Base-by-base conservation (phyloP, 2,329 filamentous ascomycete species). In the Ceratocystis papillata region DNA sequence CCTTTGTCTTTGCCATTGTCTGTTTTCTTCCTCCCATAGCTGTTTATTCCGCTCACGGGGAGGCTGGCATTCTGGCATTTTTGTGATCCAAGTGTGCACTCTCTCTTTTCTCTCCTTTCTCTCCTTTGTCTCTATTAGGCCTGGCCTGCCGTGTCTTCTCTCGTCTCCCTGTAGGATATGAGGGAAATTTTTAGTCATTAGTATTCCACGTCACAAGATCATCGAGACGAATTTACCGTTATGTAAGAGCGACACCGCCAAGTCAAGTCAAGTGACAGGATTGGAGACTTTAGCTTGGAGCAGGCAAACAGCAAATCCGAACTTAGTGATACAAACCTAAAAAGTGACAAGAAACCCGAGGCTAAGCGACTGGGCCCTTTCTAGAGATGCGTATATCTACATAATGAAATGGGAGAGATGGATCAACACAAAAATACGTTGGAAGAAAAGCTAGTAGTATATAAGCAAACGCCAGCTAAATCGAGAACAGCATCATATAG, bases 141-240 rank as follows among this genome's bases (percentile, higher is more conserved):
- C 37, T 15, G 37, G 10, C 37, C 37, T 15, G 37, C 3, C 12
- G 10, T 12, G 37, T 41, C 37, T 41, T 15, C 37, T 41, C 37
- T 15, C 10, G 10, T 4, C 37, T 41, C 37, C 37, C 10, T 41
- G 37, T 15, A 41, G 10, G 37, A 41, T 15, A 4, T 15, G 10
- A 41, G 37, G 37, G 37, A 53, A 10, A 25, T 1, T 59, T 8
- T 33, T 33, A 37, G 6, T 59, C 55, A 59, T 33, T 8, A 6
- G 55, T 8, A 37, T 17, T n/a, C 25, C 55, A n/a, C 17, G 55
- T 59, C 55, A 59, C 55, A 59, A 33, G 55, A 59, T 37, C 55
- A 17, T 28, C 53, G 30, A 53, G 10, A 10, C 33, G 25, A 17
- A 59, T 20, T 59, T 59, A 8, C 28, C 20, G 7, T 59, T 59